Percentiles rank a stretch among this genome's conserved stretches.
Evolutionary conservation across 116 monocot species (phyloP).

Genomic region (Dioscorea cayenensis): DNA sequence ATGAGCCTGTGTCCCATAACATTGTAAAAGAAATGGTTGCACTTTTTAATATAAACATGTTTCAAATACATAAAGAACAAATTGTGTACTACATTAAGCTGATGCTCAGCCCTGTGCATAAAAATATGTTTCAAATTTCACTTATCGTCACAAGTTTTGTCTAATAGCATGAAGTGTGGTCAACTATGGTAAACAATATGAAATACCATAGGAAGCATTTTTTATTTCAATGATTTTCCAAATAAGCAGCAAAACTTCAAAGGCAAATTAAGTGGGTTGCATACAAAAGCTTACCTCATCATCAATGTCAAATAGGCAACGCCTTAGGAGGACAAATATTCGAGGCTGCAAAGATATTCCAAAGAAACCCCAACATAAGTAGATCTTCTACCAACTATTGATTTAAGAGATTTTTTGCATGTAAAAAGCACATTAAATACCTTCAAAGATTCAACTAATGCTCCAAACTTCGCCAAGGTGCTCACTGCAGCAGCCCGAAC

Average conservation of each 20-base stretch:
- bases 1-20: too few relatives aligned
- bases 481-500: conserved; percentile 96
- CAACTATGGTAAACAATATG: not conserved
- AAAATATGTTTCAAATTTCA: too few relatives aligned
- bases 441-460: conserved; percentile 87
- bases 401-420: not conserved
- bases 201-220: too few relatives aligned
- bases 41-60: too few relatives aligned
- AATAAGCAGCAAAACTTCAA: not conserved
- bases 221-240: too few relatives aligned
- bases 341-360: conserved; percentile 69
- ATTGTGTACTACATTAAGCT: too few relatives aligned
- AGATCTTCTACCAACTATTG: not conserved
- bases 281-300: conserved; percentile 64
- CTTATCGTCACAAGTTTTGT: too few relatives aligned
- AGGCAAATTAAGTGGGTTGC: not conserved
- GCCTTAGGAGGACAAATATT: conserved; percentile 90
- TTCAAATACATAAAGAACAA: too few relatives aligned
- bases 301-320: conserved; percentile 94
- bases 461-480: conserved; percentile 96
- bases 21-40: too few relatives aligned
- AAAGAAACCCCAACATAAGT: not conserved
- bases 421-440: conserved; percentile 24
- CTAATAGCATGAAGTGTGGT: too few relatives aligned
- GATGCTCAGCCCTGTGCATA: too few relatives aligned